These are phyloP conservation scores for Umbilicaria muhlenbergii DNA, from an alignment of 495 filamentous ascomycete genomes.

Conservation along the genomic window DNA sequence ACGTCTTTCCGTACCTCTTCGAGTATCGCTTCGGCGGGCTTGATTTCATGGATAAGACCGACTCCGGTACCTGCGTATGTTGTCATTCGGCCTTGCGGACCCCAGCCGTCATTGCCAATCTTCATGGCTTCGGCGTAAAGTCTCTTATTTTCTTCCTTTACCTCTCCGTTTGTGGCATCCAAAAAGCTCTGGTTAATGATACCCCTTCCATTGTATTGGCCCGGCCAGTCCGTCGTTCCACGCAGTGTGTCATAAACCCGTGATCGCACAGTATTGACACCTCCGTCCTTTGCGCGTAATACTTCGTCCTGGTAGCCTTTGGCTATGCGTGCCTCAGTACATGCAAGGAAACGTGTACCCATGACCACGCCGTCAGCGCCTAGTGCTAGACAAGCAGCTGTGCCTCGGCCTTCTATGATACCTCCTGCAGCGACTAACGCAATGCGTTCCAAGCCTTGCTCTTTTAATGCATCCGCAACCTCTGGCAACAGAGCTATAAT, in stretches of 20 bases:
- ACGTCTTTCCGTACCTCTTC: constrained; percentile 11
- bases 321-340: constrained; percentile 40
- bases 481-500: constrained; percentile 41
- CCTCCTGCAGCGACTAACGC: constrained; percentile 55
- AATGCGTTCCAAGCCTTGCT: constrained; percentile 16
- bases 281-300: constrained; percentile 44
- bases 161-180: constrained; percentile 33
- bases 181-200: constrained; percentile 44
- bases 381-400: constrained; percentile 44
- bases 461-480: constrained; percentile 32
- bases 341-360: constrained; percentile 53
- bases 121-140: constrained; percentile 34
- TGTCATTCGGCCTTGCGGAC: constrained; percentile 39
- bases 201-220: constrained; percentile 40
- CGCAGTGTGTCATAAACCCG: constrained; percentile 50
- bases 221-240: constrained; percentile 49
- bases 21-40: constrained; percentile 19
- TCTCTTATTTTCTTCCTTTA: constrained; percentile 35
- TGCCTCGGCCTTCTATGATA: constrained; percentile 44
- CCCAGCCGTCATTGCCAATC: constrained; percentile 39
- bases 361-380: constrained; percentile 49
- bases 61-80: constrained; percentile 43
- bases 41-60: constrained; percentile 19
- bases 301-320: constrained; percentile 41
- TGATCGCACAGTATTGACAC: constrained; percentile 43